Evolutionary conservation across 2,329 filamentous ascomycete genomes (phyloP).

Genomic region (Aspergillus sp.): DNA sequence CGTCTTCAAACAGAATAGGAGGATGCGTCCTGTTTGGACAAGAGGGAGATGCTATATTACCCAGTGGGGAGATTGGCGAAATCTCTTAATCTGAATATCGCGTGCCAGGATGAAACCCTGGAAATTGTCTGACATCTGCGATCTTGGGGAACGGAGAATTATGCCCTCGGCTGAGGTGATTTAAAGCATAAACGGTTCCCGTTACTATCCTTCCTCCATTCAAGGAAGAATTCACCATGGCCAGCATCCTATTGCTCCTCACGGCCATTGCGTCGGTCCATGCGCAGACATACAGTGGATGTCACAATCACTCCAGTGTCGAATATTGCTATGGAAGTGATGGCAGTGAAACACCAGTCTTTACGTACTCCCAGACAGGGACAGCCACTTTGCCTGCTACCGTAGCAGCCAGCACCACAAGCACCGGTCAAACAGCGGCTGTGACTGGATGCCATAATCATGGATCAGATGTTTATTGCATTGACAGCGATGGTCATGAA

Average conservation of each 20-base stretch:
- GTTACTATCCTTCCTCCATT: too few relatives aligned
- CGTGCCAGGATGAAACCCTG: too few relatives aligned
- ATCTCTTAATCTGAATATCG: too few relatives aligned
- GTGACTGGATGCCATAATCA: constrained; percentile 53
- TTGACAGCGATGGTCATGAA: constrained; percentile 29
- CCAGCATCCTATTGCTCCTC: constrained; percentile 2
- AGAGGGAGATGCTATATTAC: background rate
- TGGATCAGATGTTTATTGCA: constrained; percentile 30
- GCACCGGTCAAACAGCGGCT: constrained; percentile 37
- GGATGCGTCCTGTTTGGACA: background rate
- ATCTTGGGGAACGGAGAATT: background rate
- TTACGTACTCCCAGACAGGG: constrained; percentile 12
- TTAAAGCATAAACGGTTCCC: background rate
- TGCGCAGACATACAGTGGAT: constrained; percentile 16
- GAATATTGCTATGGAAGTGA: constrained; percentile 13
- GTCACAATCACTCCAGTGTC: constrained; percentile 25
- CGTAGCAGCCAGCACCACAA: constrained; percentile 20
- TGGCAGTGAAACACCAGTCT: constrained; percentile 1
- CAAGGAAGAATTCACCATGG: background rate
- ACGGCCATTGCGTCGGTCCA: constrained; percentile 1
- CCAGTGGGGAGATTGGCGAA: background rate
- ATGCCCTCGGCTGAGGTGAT: background rate
- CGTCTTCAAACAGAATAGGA: constrained; percentile 1
- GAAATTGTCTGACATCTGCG: too few relatives aligned
- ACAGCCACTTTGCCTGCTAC: constrained; percentile 12